phyloP scores from a whole-genome alignment of 2,329 filamentous ascomycete species.

The Magnaporthales sp. region DNA sequence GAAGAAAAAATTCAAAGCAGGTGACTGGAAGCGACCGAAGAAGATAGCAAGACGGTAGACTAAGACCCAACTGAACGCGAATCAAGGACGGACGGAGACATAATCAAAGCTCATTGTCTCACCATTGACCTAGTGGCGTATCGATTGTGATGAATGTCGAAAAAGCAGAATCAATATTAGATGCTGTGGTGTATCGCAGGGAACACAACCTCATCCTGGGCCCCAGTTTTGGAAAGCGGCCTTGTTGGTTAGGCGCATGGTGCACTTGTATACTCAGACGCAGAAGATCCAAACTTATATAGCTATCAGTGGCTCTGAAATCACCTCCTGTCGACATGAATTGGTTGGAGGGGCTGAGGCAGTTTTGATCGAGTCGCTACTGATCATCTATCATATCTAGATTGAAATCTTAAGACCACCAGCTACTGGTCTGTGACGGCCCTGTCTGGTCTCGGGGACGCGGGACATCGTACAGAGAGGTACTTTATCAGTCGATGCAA shows the following conservation, averaged over 20 bases:
- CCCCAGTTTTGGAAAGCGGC: not conserved
- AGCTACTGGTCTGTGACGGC: constrained; percentile 29
- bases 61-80: not conserved
- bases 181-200: not conserved
- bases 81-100: not conserved
- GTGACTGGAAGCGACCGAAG: not conserved
- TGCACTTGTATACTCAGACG: not conserved
- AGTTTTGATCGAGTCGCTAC: not conserved
- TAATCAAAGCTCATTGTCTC: not conserved
- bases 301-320: not conserved
- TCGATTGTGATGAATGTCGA: no score
- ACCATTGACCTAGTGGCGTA: not conserved
- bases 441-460: constrained; percentile 22
- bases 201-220: not conserved
- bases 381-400: not conserved
- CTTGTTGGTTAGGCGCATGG: not conserved
- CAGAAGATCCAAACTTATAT: not conserved
- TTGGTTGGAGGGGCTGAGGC: not conserved
- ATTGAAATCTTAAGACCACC: constrained; percentile 41
- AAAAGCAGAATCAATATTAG: not conserved
- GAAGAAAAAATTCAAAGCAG: not conserved
- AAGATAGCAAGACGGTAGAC: not conserved
- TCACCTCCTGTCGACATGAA: not conserved
- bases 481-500: constrained; percentile 68
- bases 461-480: constrained; percentile 87